Conservation (phyloP, 306 rosid genomes). For the Malus sylvestris region DNA sequence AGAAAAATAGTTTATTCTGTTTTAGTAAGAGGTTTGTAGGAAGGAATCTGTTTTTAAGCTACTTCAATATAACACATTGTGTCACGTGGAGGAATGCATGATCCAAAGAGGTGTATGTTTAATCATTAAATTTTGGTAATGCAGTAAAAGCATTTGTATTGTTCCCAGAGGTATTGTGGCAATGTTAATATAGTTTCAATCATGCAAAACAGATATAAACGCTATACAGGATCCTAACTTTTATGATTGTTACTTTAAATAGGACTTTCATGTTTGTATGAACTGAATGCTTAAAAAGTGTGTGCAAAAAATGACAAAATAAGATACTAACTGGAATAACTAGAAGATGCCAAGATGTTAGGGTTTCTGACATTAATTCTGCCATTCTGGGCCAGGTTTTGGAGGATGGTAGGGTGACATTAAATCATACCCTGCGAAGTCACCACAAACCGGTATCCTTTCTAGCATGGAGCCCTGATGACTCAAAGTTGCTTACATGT, state of each 20-base stretch:
- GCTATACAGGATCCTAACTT: neutral
- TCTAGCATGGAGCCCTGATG: constrained; percentile 98
- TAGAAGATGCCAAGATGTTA: neutral
- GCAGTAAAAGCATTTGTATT: neutral
- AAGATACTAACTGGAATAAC: neutral
- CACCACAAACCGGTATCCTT: constrained; percentile 68
- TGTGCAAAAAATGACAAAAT: neutral
- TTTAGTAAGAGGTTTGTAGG: neutral
- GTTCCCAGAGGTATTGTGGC: neutral
- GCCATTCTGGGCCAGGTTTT: constrained; percentile 42
- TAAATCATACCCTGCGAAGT: constrained; percentile 56
- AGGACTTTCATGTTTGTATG: neutral
- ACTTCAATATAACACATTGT: neutral
- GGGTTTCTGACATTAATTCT: constrained; percentile 14
- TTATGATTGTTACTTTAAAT: neutral
- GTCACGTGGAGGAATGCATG: neutral
- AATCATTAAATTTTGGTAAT: neutral
- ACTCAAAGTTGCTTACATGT: constrained; percentile 76
- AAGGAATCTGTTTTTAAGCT: neutral
- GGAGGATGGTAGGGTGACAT: constrained; percentile 57
- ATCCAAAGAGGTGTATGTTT: neutral
- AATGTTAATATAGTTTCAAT: neutral
- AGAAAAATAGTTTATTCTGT: neutral
- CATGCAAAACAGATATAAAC: neutral
- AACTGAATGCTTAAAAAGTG: neutral